phyloP scores from a whole-genome alignment of 2,329 filamentous ascomycete genomes.

The Neodidymelliopsis sp. region DNA sequence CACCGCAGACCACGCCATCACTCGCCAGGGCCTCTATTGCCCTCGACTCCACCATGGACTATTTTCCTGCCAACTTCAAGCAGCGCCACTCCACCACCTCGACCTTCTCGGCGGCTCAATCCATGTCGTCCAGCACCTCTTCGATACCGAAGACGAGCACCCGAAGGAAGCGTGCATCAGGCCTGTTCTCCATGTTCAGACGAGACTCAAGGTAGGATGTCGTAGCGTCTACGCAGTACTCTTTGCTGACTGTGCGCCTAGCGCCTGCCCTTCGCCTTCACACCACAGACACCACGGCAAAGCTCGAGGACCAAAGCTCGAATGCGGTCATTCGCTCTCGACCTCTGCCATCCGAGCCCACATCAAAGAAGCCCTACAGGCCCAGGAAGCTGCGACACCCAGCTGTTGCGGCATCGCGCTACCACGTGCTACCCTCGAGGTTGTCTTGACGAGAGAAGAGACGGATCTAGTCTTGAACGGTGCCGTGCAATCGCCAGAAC shows the following conservation, averaged over 20 bases:
- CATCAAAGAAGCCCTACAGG: conserved; percentile 46
- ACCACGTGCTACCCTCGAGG: conserved; percentile 50
- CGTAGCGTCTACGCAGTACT: not conserved
- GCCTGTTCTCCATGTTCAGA: conserved; percentile 44
- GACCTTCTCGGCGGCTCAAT: conserved; percentile 27
- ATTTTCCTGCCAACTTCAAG: conserved; percentile 22
- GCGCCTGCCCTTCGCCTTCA: conserved; percentile 36
- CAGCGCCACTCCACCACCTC: conserved; percentile 35
- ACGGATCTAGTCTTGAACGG: conserved; percentile 36
- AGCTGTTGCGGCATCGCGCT: conserved; percentile 52
- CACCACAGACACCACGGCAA: conserved; percentile 36
- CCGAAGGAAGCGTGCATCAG: conserved; percentile 40
- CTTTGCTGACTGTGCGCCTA: conserved; percentile 27
- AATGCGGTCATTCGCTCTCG: conserved; percentile 43
- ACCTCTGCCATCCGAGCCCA: conserved; percentile 37
- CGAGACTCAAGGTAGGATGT: conserved; percentile 38
- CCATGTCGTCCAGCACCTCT: conserved; percentile 32
- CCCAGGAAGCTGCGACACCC: conserved; percentile 42
- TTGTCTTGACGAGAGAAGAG: conserved; percentile 50
- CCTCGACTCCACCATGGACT: conserved; percentile 28
- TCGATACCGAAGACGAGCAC: conserved; percentile 24
- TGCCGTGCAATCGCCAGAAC: conserved; percentile 23
- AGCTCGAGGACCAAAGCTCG: conserved; percentile 34
- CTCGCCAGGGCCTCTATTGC: conserved; percentile 27
- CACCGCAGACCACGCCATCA: conserved; percentile 26